Evolutionary conservation across 1,139 yeast species (phyloP).

Genomic region (Diutina neorugosa): DNA sequence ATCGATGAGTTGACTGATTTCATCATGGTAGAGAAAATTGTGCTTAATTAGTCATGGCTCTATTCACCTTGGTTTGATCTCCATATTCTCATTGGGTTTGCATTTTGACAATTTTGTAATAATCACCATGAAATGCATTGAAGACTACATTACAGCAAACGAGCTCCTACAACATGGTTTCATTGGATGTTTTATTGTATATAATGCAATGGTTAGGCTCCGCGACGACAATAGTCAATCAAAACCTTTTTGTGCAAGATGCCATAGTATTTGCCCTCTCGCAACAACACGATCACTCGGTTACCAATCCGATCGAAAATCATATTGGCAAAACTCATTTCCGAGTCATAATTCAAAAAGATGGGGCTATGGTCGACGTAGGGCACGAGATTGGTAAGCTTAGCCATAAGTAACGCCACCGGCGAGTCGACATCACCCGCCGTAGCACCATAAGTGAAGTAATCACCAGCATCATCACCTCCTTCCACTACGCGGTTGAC

Average conservation of each 20-base stretch:
- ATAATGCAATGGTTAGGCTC: neutral
- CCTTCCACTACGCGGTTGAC: neutral
- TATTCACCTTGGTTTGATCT: no score
- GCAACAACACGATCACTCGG: conserved; percentile 37
- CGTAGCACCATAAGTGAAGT: conserved; percentile 15
- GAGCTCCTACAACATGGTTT: no score
- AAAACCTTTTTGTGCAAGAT: conserved; percentile 45
- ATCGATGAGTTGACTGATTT: no score
- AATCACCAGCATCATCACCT: conserved; percentile 6
- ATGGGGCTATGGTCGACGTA: conserved; percentile 40
- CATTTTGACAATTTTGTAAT: no score
- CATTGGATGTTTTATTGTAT: neutral
- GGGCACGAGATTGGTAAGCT: conserved; percentile 27
- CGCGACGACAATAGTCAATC: conserved; percentile 28
- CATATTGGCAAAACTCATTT: conserved; percentile 40
- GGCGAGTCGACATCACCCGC: conserved; percentile 8
- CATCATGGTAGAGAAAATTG: no score
- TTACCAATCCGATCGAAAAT: conserved; percentile 45
- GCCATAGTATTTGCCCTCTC: conserved; percentile 39
- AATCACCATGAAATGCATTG: no score
- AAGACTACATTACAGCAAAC: no score
- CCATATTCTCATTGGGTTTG: no score
- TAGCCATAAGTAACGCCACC: conserved; percentile 8
- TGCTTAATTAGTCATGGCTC: no score
- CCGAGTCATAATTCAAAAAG: conserved; percentile 37